Evolutionary conservation across 2,329 filamentous ascomycete species (phyloP), one percentile per base, ranked within the genome.

Genomic region (Botrytis porri): DNA sequence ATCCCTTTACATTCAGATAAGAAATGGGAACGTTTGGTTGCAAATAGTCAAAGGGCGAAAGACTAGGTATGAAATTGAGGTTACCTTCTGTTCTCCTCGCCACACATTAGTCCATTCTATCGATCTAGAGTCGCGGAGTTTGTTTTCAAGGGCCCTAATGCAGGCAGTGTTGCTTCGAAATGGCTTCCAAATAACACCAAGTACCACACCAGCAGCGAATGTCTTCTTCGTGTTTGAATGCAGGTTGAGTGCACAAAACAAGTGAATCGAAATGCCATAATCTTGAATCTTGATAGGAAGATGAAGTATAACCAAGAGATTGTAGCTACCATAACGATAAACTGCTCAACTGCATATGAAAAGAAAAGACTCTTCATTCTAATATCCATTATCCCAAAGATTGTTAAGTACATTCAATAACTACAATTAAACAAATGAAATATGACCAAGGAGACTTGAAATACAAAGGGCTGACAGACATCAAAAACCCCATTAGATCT

Each of bases 321-420:
- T n/a, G 35, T 63, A 67, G 64, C 45, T 39, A 67, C 4, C 45
- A 39, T 54, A 35, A 41, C 20, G 35, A 70, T 45, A n/a, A 25
- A 43, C 41, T 63, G 48, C 32, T 37, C 39, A 63, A 48, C n/a
- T 70, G 32, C 32, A 48, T 12, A 12, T n/a, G 45, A 32, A 51
- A 25, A 37, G 39, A 39, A 70, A 35, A 37, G 32, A 3, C 37
- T 45, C 14, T 65, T 51, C 43, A 71, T 71, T 71, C 45, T 51
- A 65, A 39, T 57, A 65, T 65, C 60, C 69, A 29, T 29, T 51
- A 43, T 22, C 41, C 69, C 69, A 71, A 41, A 25, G 18, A 25
- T 54, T 43, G 37, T 51, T 71, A 71, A 71, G 22, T 71, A 71
- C 70, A 71, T 32, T 59, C 59, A 71, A 43, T 35, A 65, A 66